Conservation (phyloP, 371 early-diverging fungal genomes). For the Dinochytrium kinnereticum region DNA sequence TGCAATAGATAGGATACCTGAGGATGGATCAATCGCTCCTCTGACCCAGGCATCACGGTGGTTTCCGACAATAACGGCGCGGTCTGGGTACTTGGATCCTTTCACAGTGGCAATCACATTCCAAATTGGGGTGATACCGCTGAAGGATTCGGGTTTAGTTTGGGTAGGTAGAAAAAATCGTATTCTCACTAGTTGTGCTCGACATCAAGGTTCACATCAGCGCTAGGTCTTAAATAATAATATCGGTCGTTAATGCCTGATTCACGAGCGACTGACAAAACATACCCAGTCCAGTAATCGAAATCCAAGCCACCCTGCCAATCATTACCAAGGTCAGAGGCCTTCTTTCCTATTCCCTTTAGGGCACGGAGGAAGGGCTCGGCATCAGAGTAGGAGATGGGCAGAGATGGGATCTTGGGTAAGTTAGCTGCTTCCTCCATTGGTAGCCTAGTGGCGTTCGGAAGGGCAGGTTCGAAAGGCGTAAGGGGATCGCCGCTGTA, state of each 20-base stretch:
- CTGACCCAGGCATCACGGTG: constrained; percentile 72
- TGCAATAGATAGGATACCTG: constrained; percentile 62
- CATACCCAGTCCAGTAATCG: constrained; percentile 36
- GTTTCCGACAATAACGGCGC: constrained; percentile 64
- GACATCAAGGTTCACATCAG: constrained; percentile 54
- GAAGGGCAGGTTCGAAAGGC: constrained; percentile 63
- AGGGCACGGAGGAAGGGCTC: constrained; percentile 30
- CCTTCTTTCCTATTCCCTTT: constrained; percentile 19
- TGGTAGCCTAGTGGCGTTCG: constrained; percentile 58
- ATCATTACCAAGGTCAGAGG: neutral
- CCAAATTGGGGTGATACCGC: constrained; percentile 64
- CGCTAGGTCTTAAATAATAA: constrained; percentile 26
- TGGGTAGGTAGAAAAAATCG: neutral
- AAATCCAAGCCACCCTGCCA: constrained; percentile 37
- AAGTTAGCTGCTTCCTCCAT: constrained; percentile 54
- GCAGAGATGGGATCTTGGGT: constrained; percentile 69
- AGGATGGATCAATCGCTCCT: constrained; percentile 71
- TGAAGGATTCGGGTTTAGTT: neutral
- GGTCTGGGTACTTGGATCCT: constrained; percentile 63
- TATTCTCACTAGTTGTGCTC: constrained; percentile 51
- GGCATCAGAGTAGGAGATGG: constrained; percentile 70
- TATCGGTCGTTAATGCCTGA: too few relatives aligned
- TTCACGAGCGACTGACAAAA: too few relatives aligned
- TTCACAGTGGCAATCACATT: constrained; percentile 66
- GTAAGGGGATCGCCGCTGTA: constrained; percentile 72